Base-by-base conservation (phyloP, 177 flowering plant species). In the Vitis hybrid region DNA sequence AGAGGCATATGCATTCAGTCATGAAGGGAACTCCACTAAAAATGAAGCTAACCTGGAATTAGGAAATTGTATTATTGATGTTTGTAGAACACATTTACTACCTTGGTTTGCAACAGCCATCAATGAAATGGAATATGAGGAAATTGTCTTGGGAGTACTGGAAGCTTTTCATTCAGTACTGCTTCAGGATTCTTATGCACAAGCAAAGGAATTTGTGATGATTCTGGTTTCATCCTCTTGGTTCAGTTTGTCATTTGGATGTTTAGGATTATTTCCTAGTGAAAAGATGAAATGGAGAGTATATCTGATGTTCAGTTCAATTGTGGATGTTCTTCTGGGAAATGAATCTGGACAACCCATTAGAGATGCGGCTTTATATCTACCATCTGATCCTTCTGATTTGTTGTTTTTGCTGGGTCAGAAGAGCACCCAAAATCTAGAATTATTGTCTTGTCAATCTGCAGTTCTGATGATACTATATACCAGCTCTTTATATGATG, bases 311-410 rank as follows among this genome's bases (percentile, higher is more conserved):
- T 82, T 90, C 61, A 81, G 98, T 80, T 86, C 89, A 45, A 74
- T 95, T 21, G 79, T 83, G 3, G 93, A 90, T 66, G 54, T 78
- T 52, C 72, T 91, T 75, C 74, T 88, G 54, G 97, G 91, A 66
- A 70, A 75, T 69, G 87, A 84, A 12, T 69, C 75, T 70, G 99
- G 98, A 67, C 79, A 87, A 72, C 78, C 87, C 52, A 84, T 95
- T 60, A 86, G 85, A 83, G 95, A 91, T 75, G 86, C 93, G 71
- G 83, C 89, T 66, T 65, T 55, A 21, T 55, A 69, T 77, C 86
- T 95, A 74, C 98, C 98, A 72, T 75, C 90, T 68, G 99, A 95
- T 84, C 99, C 99, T 58, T 66, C 74, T 49, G 98, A 91, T 76
- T 78, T 90, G 76, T 78, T 95, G 48, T 89, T 85, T 85, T 78